Evolutionary conservation across 2,329 filamentous ascomycete genomes (phyloP), one percentile per base, ranked within the genome.

Genomic region (Colletotrichum liaoningense): DNA sequence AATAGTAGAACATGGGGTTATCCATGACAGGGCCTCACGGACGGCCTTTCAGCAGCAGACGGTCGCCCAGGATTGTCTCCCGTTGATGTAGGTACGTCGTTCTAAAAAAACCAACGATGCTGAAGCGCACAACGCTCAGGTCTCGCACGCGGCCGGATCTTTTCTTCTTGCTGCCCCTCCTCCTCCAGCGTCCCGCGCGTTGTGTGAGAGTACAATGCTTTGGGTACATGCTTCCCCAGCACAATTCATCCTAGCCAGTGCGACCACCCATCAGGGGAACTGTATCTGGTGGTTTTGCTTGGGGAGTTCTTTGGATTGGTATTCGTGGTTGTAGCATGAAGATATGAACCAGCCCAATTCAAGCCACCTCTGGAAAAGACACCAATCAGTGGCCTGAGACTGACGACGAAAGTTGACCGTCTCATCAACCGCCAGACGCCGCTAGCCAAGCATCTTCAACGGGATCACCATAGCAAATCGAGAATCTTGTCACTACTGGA

Each of bases 351-450:
- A 69, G 62, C 67, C 30, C 69, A 63, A 63, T 49, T 65, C 66
- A 75, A 68, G 73, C 69, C 49, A 60, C 42, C 28, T 24, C 63
- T 58, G 33, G 33, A 35, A 22, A 30, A n/a, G 30, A 28, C 24
- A 22, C 74, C 74, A 76, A 75, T 76, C 74, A 76, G 42, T 59
- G 67, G 5, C 22, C 55, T 75, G 59, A 76, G 64, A 75, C 74
- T 75, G 69, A 54, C 74, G 74, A 75, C 73, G 49, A 75, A 58
- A 59, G 54, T 42, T 42, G 59, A 52, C 52, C 67, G 74, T 75
- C 74, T 76, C 74, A 76, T 69, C 66, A 76, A 76, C 74, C 74
- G 74, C 74, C 73, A 76, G 63, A 67, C 74, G 73, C 73, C 68
- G 14, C 24, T 24, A 38, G 42, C 63, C 59, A 62, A 73, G 54